Evolutionary conservation across 257 asterid genomes (phyloP).

Genomic region (Leonotis leonurus): DNA sequence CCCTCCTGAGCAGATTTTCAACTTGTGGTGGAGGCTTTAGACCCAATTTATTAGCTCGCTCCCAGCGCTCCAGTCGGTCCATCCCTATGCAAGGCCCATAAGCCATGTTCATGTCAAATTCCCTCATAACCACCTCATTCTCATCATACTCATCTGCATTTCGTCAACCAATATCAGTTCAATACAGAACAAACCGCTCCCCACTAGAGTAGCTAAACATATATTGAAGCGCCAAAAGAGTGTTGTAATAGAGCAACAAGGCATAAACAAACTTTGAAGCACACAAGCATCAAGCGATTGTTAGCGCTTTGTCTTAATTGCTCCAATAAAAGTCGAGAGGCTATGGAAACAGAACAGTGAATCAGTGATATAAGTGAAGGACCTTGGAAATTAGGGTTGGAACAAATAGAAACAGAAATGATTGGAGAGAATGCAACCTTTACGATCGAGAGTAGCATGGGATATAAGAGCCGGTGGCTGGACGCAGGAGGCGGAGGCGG

Average conservation of each 20-base stretch:
- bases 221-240: not conserved
- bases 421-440: slow-evolving; percentile 30
- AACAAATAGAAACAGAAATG: too few species aligned
- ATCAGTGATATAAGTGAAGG: too few species aligned
- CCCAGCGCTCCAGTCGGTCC: slow-evolving; percentile 68
- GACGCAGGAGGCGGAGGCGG: slow-evolving; percentile 39
- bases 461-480: slow-evolving; percentile 57
- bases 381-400: too few species aligned
- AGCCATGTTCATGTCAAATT: slow-evolving; percentile 72
- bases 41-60: slow-evolving; percentile 53
- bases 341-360: too few species aligned
- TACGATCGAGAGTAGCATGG: slow-evolving; percentile 59
- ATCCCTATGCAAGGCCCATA: slow-evolving; percentile 86
- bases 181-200: not conserved
- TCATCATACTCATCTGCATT: slow-evolving; percentile 45
- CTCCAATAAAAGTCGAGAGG: too few species aligned
- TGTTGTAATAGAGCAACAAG: too few species aligned
- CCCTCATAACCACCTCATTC: slow-evolving; percentile 55
- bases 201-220: not conserved
- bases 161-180: not conserved
- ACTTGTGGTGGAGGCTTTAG: slow-evolving; percentile 54
- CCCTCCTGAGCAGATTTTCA: slow-evolving; percentile 31
- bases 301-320: too few species aligned
- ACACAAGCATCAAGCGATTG: not conserved
- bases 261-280: not conserved